Evolutionary conservation across 2,329 filamentous ascomycete species (phyloP), one percentile per base, ranked within the genome.

Genomic region (Colletotrichum simmondsii): DNA sequence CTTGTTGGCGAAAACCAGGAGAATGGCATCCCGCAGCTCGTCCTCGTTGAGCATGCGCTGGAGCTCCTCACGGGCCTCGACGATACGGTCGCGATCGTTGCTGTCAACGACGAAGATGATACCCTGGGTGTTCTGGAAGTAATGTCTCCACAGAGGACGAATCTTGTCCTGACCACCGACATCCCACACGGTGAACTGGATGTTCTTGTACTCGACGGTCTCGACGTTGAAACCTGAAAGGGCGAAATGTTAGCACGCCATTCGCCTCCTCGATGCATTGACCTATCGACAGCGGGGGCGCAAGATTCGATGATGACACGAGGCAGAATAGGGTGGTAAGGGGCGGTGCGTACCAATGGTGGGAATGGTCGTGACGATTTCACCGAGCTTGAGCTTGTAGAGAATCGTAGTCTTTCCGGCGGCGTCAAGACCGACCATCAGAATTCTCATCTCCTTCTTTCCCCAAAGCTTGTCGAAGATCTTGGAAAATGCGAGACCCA

Each of bases 111-210:
- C 97, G 91, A 99, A 99, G 88, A 99, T 98, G 86, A 99, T 96
- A 85, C 97, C 97, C 88, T 99, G 97, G 79, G 97, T 99, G 88
- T 97, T 97, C 88, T 97, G 95, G 92, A 98, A 99, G 90, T 99
- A 99, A 87, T 98, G 97, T 89, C 97, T 95, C 97, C 97, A 99
- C 83, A 99, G 90, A 83, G 97, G 97, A 85, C 97, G 92, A 85
- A 99, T 99, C 94, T 98, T 98, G 92, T 99, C 97, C 90, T 99
- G 97, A 86, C 97, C 97, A 90, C 97, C 97, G 83, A 99, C 97
- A 89, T 98, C 97, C 97, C 97, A 99, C 84, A 99, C 97, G 85
- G 96, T 98, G 91, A 99, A 99, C 85, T 98, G 95, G 82, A 98
- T 98, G 92, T 99, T 99, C 92, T 98, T 98, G 91, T 98, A 98